Evolutionary conservation across 2,329 filamentous ascomycete species (phyloP).

Genomic region (Fusarium fracticaudum): DNA sequence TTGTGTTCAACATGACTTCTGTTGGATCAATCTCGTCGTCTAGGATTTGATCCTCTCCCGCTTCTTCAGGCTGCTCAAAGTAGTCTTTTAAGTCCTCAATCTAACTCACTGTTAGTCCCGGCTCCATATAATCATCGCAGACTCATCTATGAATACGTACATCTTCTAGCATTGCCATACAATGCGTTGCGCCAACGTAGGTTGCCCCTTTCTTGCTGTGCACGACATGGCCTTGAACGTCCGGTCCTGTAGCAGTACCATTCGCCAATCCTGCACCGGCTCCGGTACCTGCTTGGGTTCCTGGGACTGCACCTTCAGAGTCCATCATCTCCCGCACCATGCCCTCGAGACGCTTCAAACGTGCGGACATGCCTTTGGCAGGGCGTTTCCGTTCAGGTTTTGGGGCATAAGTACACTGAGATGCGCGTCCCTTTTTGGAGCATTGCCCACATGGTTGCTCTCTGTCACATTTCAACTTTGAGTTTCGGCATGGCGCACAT

Average conservation of each 20-base stretch:
- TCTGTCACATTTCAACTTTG: slow-evolving; percentile 68
- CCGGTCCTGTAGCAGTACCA: slow-evolving; percentile 31
- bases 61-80: slow-evolving; percentile 60
- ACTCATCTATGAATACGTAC: slow-evolving; percentile 50
- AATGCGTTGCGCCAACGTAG: slow-evolving; percentile 69
- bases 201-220: slow-evolving; percentile 55
- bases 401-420: slow-evolving; percentile 60
- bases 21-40: slow-evolving; percentile 50
- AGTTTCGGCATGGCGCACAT: slow-evolving; percentile 61
- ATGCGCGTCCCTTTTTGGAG: slow-evolving; percentile 57
- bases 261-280: slow-evolving; percentile 1
- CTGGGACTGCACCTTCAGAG: slow-evolving; percentile 40
- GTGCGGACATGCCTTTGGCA: slow-evolving; percentile 61
- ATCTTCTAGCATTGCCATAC: slow-evolving; percentile 68
- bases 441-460: slow-evolving; percentile 62
- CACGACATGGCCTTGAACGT: slow-evolving; percentile 54
- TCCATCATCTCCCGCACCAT: slow-evolving; percentile 68
- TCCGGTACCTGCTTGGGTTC: background rate
- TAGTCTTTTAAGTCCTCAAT: slow-evolving; percentile 68
- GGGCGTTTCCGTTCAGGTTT: slow-evolving; percentile 53
- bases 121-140: background rate
- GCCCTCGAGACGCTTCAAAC: slow-evolving; percentile 64
- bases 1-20: slow-evolving; percentile 56
- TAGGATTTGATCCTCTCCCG: slow-evolving; percentile 47
- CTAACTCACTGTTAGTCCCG: slow-evolving; percentile 46